Evolutionary conservation across 306 rosid species (phyloP).

Genomic region (Vigna nakashimae): DNA sequence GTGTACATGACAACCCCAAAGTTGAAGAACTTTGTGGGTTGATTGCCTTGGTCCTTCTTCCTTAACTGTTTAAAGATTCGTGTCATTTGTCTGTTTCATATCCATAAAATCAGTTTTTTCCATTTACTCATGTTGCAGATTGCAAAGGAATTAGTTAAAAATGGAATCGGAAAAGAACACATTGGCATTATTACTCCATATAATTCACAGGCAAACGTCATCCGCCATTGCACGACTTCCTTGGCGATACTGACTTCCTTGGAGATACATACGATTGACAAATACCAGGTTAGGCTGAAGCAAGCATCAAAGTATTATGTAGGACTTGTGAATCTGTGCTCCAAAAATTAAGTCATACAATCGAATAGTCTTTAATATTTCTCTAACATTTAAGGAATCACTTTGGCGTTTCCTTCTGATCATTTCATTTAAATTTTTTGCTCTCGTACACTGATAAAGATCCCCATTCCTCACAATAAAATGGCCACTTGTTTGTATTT

Average conservation of each 20-base stretch:
- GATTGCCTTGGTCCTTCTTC: not conserved
- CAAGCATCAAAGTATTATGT: not conserved
- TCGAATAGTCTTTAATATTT: not conserved
- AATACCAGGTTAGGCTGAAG: slow-evolving; percentile 74
- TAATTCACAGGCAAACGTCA: slow-evolving; percentile 93
- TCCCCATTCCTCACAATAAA: slow-evolving; percentile 3
- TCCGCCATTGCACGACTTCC: slow-evolving; percentile 57
- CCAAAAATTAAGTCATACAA: not conserved
- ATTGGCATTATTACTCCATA: slow-evolving; percentile 95
- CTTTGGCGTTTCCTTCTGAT: not conserved
- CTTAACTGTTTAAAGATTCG: slow-evolving; percentile 6
- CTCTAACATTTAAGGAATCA: slow-evolving; percentile 22
- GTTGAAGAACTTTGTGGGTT: not conserved
- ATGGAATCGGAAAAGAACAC: slow-evolving; percentile 72
- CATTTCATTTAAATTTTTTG: slow-evolving; percentile 3
- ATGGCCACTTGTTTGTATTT: slow-evolving; percentile 6
- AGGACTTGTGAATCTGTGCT: not conserved
- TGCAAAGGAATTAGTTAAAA: slow-evolving; percentile 66
- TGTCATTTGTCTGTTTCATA: slow-evolving; percentile 25
- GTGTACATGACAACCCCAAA: slow-evolving; percentile 16
- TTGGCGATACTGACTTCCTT: slow-evolving; percentile 51
- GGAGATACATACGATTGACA: slow-evolving; percentile 96
- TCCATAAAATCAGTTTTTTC: not conserved
- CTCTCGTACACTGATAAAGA: slow-evolving; percentile 1
- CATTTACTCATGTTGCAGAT: slow-evolving; percentile 58